Evolutionary conservation across 441 rosid genomes (phyloP).

Genomic region (Pelargonium cotyledonis): DNA sequence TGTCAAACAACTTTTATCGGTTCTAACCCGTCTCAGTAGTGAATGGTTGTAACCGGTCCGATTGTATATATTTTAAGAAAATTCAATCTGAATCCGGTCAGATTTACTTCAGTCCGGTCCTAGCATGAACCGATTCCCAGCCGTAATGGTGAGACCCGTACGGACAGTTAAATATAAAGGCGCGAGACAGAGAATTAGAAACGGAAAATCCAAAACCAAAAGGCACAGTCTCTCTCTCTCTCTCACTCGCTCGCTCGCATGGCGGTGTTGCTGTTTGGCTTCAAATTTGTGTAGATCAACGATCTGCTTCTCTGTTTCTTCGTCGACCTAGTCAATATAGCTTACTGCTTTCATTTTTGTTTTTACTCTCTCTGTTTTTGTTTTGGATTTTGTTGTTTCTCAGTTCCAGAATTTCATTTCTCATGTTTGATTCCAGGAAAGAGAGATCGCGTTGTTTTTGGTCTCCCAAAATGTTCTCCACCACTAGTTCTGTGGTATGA

Average conservation of each 20-base stretch:
- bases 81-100: too few relatives aligned
- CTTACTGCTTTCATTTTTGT: slow-evolving; percentile 39
- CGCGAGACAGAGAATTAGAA: background rate
- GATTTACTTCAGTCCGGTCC: too few relatives aligned
- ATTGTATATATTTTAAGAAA: too few relatives aligned
- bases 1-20: too few relatives aligned
- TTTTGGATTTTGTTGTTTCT: background rate
- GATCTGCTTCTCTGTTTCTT: background rate
- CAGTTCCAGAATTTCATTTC: background rate
- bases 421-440: slow-evolving; percentile 31
- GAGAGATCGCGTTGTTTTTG: slow-evolving; percentile 64
- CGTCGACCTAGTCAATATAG: slow-evolving; percentile 49
- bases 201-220: background rate
- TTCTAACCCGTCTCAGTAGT: too few relatives aligned
- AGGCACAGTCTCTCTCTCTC: background rate
- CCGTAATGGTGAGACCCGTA: too few relatives aligned
- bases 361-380: background rate
- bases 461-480: slow-evolving; percentile 74
- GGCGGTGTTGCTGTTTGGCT: background rate
- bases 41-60: too few relatives aligned
- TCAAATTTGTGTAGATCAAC: background rate
- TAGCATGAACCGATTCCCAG: too few relatives aligned
- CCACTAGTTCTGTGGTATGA: slow-evolving; percentile 54
- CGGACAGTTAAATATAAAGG: background rate
- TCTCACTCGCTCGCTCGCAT: too few relatives aligned